Evolutionary conservation across 352 stramenopile species (phyloP), one percentile per base, ranked within the genome.

Genomic region (Plasmopara muralis): DNA sequence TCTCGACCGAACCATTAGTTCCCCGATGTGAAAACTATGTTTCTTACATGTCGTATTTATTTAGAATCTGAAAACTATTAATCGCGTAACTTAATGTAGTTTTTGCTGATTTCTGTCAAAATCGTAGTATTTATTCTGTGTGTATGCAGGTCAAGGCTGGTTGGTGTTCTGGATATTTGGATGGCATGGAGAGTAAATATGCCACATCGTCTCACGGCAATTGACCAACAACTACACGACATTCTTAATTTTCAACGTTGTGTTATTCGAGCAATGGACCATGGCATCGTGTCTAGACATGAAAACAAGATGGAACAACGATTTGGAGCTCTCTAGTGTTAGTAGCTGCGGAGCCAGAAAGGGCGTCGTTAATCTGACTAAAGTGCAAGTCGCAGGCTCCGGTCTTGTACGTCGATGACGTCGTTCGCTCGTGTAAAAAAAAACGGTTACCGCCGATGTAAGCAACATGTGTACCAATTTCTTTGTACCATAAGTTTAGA

Each of bases 1-100:
- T 9, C 51, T 62, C 30, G 61, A 65, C 33, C 60, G 44, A 34
- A 65, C 50, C 38, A 56, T 53, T 25, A 67, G 50, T 29, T 64
- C 50, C 0, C 55, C 54, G 9, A 49, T 61, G n/a, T 64, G 64
- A 60, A 31, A 25, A 25, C 10, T 1, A 35, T 12, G 10, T 35
- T 35, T 35, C 10, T 20, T 16, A 53, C 28, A 39, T 44, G 53
- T 45, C 15, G 47, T 63, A 60, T 56, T 54, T 53, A 35, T 28
- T 8, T 12, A 18, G 31, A 12, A 2, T 12, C 10, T 35, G 31
- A 47, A 38, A 37, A 47, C 0, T 29, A 42, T 20, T 9, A 40
- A 55, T 48, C 18, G 51, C 30, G 57, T 60, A 64, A 60, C 46
- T 52, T 64, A 53, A 35, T 35, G 31, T 35, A 8, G 10, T 35